Conservation (phyloP, 2,329 filamentous ascomycete species). For the Hypoxylon sp. region DNA sequence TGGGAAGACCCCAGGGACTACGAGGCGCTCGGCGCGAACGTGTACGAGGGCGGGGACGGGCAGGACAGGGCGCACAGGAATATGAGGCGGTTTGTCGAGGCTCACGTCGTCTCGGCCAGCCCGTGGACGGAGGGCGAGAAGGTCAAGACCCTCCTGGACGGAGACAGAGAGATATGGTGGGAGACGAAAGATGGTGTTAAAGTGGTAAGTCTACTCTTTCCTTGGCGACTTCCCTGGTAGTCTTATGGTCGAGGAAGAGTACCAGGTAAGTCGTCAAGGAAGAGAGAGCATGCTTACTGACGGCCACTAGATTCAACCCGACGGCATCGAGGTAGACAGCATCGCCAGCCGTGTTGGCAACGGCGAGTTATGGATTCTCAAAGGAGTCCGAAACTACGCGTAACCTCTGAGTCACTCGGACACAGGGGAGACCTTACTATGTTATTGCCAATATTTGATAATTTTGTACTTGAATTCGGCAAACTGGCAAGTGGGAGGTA, state of each 20-base stretch:
- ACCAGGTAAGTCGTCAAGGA: too few relatives aligned
- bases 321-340: constrained; percentile 76
- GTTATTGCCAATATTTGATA: not conserved
- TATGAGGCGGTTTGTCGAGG: constrained; percentile 81
- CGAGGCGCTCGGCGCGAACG: constrained; percentile 67
- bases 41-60: constrained; percentile 79
- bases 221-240: too few relatives aligned
- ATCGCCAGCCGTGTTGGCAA: constrained; percentile 82
- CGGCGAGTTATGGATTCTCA: constrained; percentile 86
- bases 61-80: constrained; percentile 80
- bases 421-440: not conserved
- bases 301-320: constrained; percentile 73
- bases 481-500: not conserved
- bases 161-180: constrained; percentile 79
- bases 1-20: constrained; percentile 85
- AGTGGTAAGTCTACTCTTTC: constrained; percentile 59
- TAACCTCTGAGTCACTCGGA: constrained; percentile 21
- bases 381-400: constrained; percentile 58
- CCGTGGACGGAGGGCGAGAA: constrained; percentile 78
- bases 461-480: not conserved
- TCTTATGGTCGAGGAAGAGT: too few relatives aligned
- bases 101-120: constrained; percentile 77
- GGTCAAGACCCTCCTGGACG: constrained; percentile 71
- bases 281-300: constrained; percentile 36
- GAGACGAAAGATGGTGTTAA: constrained; percentile 73